These are phyloP conservation scores for Imleria badia DNA, from an alignment of 768 basidiomycete genomes.

Conservation along the genomic window DNA sequence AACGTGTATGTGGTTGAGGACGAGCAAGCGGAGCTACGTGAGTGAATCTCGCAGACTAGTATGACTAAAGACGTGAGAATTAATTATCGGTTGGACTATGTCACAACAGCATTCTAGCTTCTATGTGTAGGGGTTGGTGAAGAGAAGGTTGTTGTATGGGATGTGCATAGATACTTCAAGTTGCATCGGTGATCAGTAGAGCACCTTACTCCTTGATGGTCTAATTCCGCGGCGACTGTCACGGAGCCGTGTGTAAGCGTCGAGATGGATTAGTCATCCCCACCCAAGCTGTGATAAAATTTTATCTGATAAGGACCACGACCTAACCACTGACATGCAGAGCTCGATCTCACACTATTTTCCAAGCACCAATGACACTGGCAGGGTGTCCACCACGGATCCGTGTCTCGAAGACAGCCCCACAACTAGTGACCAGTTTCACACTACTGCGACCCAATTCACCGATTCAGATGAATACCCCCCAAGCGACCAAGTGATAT, in stretches of 20 bases:
- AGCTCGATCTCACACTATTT: not conserved
- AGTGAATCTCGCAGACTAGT: slow-evolving; percentile 44
- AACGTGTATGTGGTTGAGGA: slow-evolving; percentile 54
- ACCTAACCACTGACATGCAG: not conserved
- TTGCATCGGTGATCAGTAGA: too few species aligned
- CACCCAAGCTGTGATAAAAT: not conserved
- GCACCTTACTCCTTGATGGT: too few species aligned
- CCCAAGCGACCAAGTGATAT: slow-evolving; percentile 10
- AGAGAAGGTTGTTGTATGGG: not conserved
- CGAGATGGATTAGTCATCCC: slow-evolving; percentile 17
- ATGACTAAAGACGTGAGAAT: slow-evolving; percentile 28
- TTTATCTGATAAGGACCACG: slow-evolving; percentile 26
- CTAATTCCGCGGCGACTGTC: too few species aligned
- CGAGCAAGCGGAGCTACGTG: slow-evolving; percentile 38
- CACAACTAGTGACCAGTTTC: not conserved
- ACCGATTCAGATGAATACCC: not conserved
- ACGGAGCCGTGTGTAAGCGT: too few species aligned
- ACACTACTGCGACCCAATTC: not conserved
- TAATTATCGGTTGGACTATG: slow-evolving; percentile 17
- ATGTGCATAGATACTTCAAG: too few species aligned
- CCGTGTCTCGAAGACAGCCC: not conserved
- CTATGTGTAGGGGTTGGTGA: slow-evolving; percentile 24
- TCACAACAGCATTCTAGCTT: slow-evolving; percentile 33
- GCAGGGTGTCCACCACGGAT: not conserved
- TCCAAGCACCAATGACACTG: not conserved